Conservation (phyloP, 345 rosid genomes). For the Syzygium oleosum region DNA sequence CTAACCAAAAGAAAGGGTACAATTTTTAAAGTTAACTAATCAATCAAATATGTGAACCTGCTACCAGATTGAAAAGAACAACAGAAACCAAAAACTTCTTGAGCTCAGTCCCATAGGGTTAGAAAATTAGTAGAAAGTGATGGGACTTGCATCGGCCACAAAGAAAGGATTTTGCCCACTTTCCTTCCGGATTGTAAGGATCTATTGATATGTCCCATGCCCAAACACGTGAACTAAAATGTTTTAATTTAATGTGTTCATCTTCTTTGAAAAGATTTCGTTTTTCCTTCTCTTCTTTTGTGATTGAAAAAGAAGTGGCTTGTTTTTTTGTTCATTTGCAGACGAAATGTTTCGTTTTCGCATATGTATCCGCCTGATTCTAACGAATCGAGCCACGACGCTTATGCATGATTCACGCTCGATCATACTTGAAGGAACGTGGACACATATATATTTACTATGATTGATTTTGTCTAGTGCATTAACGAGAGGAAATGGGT, state of each 20-base stretch:
- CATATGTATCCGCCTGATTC: background rate
- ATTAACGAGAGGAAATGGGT: background rate
- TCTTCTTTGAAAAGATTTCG: background rate
- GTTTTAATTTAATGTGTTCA: background rate
- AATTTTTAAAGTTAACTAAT: background rate
- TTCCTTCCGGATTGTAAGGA: background rate
- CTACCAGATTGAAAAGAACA: background rate
- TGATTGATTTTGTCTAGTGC: fast-evolving
- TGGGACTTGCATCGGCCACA: background rate
- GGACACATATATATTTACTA: background rate
- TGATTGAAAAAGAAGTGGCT: background rate
- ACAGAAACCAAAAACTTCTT: background rate
- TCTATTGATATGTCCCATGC: background rate
- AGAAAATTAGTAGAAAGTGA: background rate
- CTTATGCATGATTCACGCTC: background rate
- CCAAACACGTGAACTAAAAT: background rate
- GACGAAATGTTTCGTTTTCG: background rate
- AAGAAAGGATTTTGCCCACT: background rate
- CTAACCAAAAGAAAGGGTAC: too few species aligned
- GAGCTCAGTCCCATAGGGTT: background rate
- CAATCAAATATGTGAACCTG: background rate
- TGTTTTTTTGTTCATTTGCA: background rate
- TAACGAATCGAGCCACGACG: background rate
- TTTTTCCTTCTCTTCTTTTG: background rate
- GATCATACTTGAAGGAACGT: background rate